Evolutionary conservation across 192 early-diverging fungal species (phyloP), one percentile per base, ranked within the genome.

Genomic region (Coemansia sp.): DNA sequence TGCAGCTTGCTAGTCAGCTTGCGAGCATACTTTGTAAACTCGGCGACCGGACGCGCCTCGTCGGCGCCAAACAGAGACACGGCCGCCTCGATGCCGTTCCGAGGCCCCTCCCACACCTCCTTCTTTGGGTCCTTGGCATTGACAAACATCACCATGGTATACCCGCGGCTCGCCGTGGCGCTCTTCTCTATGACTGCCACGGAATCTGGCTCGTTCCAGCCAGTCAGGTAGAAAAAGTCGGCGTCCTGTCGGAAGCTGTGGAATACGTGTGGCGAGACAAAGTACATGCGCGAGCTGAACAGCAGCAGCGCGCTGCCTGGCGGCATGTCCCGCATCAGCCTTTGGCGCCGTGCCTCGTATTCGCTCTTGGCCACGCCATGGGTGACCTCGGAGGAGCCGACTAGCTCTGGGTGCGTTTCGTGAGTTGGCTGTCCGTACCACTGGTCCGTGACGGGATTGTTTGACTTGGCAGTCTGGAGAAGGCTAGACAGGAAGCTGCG

Each of bases 171-270:
- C 4, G 51, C 53, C 39, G 59, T 43, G 25, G 35, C 59, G 43
- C 49, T 64, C 73, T 86, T 88, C 84, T 90, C 87, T 41, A 94
- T 67, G 9, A 94, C 79, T 12, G 85, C 61, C 7, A 90, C 91
- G 9, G 90, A 86, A 67, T 97, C 93, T 1, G 95, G 95, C 69
- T 99, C 95, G 74, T 97, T 93, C 69, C 96, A 93, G 37, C 97
- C 95, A 54, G 86, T 84, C 37, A 98, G 79, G 60, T 98, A 98
- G 65, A 87, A 89, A 70, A 97, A 89, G 64, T 99, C 91, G 7
- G 95, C 94, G 63, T 93, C 86, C 70, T 99, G 97, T 65, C 95
- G 92, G 73, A 96, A 99, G 24, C 88, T 89, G 71, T 99, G 94
- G 60, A 99, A 97, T 47, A 97, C 94, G 58, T 92, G 92, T 51